These are phyloP conservation scores for Rhododendron kiyosumense DNA, from an alignment of 148 eudicot species.

Conservation along the genomic window DNA sequence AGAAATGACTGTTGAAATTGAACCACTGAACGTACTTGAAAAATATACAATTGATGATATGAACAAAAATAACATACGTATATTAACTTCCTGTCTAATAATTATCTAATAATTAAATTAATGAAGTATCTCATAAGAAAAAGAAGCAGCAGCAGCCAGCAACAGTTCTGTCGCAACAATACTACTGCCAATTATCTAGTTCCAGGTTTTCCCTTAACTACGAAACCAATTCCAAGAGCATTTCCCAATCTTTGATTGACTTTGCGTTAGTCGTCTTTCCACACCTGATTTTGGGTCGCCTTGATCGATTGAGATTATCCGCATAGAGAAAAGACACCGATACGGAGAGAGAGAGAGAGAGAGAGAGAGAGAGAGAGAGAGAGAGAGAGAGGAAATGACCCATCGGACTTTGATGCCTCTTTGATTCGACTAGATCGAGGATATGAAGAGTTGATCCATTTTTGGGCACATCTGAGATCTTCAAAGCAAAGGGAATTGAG, in stretches of 20 bases:
- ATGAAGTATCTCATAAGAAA: too few relatives aligned
- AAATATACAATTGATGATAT: too few relatives aligned
- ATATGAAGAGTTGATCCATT: slow-evolving; percentile 7
- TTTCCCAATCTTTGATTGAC: not conserved
- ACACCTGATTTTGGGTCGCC: not conserved
- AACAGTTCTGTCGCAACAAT: not conserved
- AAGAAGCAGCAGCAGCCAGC: not conserved
- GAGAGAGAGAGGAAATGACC: not conserved
- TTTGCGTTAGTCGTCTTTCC: not conserved
- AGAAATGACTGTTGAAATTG: too few relatives aligned
- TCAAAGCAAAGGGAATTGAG: not conserved
- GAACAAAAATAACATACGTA: too few relatives aligned
- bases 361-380: not conserved
- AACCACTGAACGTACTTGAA: too few relatives aligned
- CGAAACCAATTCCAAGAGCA: not conserved
- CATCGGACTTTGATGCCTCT: not conserved
- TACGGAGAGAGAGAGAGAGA: not conserved
- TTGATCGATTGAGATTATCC: not conserved
- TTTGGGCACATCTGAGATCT: not conserved
- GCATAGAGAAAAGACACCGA: not conserved
- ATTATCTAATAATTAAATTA: too few relatives aligned
- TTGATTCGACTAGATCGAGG: not conserved
- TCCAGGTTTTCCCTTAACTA: too few relatives aligned
- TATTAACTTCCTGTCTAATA: too few relatives aligned
- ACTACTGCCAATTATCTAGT: not conserved